Evolutionary conservation across 306 rosid species (phyloP).

Genomic region (Dicorynia guianensis): DNA sequence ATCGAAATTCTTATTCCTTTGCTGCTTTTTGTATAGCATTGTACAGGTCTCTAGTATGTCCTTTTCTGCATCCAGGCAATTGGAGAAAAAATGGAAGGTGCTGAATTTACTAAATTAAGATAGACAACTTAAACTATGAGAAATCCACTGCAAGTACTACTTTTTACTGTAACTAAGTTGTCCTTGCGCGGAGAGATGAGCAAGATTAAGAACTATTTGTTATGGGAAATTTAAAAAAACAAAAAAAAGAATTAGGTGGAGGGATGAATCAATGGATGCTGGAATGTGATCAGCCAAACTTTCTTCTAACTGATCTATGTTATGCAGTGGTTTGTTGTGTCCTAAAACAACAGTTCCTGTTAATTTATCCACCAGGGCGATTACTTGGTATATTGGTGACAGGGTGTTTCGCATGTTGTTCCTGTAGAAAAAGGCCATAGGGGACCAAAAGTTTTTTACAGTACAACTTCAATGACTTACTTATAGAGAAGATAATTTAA

Average conservation of each 20-base stretch:
- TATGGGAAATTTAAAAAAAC: background rate
- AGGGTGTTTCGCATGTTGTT: background rate
- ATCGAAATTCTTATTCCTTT: too few relatives aligned
- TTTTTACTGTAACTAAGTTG: background rate
- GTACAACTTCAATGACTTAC: background rate
- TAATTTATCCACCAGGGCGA: background rate
- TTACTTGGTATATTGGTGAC: background rate
- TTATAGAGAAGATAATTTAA: background rate
- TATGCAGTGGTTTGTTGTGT: constrained; percentile 9
- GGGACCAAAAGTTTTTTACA: background rate
- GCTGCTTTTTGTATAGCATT: too few relatives aligned
- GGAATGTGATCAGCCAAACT: background rate
- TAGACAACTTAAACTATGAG: background rate
- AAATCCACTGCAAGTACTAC: too few relatives aligned
- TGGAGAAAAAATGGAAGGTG: background rate
- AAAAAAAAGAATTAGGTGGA: background rate
- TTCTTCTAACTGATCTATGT: background rate
- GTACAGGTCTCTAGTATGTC: too few relatives aligned
- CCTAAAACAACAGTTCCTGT: background rate
- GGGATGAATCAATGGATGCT: background rate
- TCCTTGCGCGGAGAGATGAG: background rate
- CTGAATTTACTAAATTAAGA: background rate
- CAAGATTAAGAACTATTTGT: background rate
- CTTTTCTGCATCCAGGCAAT: constrained; percentile 24
- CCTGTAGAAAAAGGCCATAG: background rate